Evolutionary conservation across 1,284 basidiomycete species (phyloP).

Genomic region (Fomitopsis pinicola): DNA sequence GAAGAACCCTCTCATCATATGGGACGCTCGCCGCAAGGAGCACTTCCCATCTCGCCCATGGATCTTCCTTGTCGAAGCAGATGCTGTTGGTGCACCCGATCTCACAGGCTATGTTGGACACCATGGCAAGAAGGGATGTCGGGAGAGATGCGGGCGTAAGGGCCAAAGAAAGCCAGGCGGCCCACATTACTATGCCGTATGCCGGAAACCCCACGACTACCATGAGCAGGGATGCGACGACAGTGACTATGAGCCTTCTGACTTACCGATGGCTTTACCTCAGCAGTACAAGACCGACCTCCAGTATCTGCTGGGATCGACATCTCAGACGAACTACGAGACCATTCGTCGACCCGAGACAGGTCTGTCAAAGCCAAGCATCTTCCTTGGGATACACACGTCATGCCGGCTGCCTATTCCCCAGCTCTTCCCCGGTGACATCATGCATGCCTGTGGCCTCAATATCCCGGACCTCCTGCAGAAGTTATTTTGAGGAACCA

Average conservation of each 20-base stretch:
- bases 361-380: too few relatives aligned
- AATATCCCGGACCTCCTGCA: constrained; percentile 29
- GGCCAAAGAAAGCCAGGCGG: constrained; percentile 27
- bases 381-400: too few relatives aligned
- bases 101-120: constrained; percentile 33
- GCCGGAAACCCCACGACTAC: neutral
- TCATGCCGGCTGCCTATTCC: constrained; percentile 21
- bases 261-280: neutral
- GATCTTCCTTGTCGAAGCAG: constrained; percentile 16
- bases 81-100: constrained; percentile 21
- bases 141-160: constrained; percentile 25
- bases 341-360: neutral
- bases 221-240: neutral
- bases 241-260: neutral
- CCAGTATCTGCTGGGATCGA: neutral
- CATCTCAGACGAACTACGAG: neutral
- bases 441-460: constrained; percentile 33
- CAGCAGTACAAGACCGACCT: neutral
- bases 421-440: constrained; percentile 24
- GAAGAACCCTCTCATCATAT: constrained; percentile 13
- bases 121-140: constrained; percentile 29
- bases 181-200: constrained; percentile 28
- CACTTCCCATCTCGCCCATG: constrained; percentile 11
- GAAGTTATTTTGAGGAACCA: constrained; percentile 27
- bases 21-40: constrained; percentile 6